Percentiles rank a stretch among this genome's conserved stretches.
Conservation (phyloP, 805 yeast species). For the Cyberlindnera meyerae region DNA sequence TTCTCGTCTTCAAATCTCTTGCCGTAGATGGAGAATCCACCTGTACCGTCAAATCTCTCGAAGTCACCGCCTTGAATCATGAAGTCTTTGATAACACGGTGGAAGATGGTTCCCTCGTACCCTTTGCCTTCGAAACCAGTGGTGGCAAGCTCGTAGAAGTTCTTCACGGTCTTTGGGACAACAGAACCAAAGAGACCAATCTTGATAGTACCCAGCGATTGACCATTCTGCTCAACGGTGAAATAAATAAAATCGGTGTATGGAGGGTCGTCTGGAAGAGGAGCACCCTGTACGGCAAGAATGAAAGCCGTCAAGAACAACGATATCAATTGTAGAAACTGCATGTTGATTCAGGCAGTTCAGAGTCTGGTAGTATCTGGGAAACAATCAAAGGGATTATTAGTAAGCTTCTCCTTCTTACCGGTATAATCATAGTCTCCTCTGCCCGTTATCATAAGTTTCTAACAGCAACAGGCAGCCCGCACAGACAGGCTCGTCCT, state of each 20-base stretch:
- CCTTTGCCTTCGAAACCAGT: slow-evolving; percentile 27
- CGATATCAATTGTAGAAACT: slow-evolving; percentile 7
- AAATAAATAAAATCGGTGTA: slow-evolving; percentile 25
- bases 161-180: slow-evolving; percentile 58
- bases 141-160: slow-evolving; percentile 48
- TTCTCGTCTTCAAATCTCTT: slow-evolving; percentile 72
- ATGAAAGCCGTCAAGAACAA: slow-evolving; percentile 5
- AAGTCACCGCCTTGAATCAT: slow-evolving; percentile 90
- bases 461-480: no score
- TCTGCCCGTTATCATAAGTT: no score
- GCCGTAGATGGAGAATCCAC: slow-evolving; percentile 81
- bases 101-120: slow-evolving; percentile 62
- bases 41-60: slow-evolving; percentile 59
- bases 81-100: slow-evolving; percentile 65
- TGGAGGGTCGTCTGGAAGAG: slow-evolving; percentile 18
- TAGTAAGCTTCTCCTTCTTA: no score
- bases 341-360: no score
- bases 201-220: slow-evolving; percentile 32
- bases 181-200: slow-evolving; percentile 63
- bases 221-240: slow-evolving; percentile 19
- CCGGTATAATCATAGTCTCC: no score
- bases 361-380: no score
- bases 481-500: no score
- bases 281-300: slow-evolving; percentile 5
- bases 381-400: no score